Percentiles rank a stretch among this genome's conserved stretches.
These are phyloP conservation scores for Pseudogymnoascus destructans DNA, from an alignment of 2,329 filamentous ascomycete genomes.

Conservation along the genomic window DNA sequence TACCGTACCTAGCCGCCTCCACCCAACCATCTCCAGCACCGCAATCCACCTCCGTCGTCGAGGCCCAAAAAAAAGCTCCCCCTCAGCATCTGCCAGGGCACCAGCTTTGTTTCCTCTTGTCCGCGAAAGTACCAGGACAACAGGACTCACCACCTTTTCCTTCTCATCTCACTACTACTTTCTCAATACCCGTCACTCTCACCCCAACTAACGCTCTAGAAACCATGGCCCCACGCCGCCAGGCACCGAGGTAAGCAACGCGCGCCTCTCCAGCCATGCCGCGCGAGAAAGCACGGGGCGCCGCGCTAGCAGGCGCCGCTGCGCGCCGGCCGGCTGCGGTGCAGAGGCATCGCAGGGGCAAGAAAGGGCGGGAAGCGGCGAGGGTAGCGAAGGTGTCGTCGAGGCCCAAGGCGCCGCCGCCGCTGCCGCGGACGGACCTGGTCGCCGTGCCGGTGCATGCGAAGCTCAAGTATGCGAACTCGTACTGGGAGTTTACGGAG, in stretches of 20 bases:
- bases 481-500: conserved; percentile 51
- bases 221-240: not conserved
- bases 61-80: not conserved
- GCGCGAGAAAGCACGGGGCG: not conserved
- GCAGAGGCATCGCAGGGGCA: conserved; percentile 10
- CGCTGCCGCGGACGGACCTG: conserved; percentile 22
- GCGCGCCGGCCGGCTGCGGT: not conserved
- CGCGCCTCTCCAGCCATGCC: not conserved
- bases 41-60: not conserved
- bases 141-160: not conserved
- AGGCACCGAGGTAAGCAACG: not conserved
- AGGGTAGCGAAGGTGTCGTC: conserved; percentile 18
- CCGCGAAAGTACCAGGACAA: not conserved
- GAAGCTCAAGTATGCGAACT: conserved; percentile 36
- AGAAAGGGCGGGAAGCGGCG: conserved; percentile 16
- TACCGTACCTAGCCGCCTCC: not conserved
- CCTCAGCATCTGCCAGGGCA: not conserved
- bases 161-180: not conserved
- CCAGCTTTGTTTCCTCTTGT: not conserved
- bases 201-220: not conserved
- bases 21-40: not conserved
- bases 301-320: not conserved
- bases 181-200: not conserved
- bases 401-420: conserved; percentile 18
- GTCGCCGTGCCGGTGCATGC: conserved; percentile 24